Conservation (phyloP, 345 rosid species). For the Garcia nutans region DNA sequence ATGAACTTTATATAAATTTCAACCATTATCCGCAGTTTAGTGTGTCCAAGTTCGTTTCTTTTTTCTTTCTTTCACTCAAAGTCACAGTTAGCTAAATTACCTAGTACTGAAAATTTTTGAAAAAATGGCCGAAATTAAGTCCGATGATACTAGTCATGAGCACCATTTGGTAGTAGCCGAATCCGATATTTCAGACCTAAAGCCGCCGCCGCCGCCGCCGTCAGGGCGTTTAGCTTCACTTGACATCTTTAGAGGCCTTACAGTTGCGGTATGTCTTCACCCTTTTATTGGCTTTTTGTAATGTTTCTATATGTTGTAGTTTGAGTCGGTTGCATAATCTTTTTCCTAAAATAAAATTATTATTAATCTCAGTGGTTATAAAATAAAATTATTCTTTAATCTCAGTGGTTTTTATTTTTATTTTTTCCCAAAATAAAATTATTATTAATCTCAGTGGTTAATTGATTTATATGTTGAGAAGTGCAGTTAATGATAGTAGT, state of each 20-base stretch:
- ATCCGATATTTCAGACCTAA: conserved; percentile 23
- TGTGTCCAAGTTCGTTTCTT: background rate
- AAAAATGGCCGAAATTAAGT: conserved; percentile 56
- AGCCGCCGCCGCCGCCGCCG: conserved; percentile 16
- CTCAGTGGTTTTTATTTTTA: too few species aligned
- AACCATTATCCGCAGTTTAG: background rate
- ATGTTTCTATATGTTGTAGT: too few species aligned
- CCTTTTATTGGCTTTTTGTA: background rate
- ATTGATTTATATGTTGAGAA: background rate
- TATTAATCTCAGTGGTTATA: too few species aligned
- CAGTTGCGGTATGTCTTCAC: conserved; percentile 58
- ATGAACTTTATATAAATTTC: background rate
- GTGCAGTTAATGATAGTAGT: conserved; percentile 80
- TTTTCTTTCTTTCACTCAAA: background rate
- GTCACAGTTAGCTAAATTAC: too few species aligned
- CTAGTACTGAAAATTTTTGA: background rate
- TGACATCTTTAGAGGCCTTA: conserved; percentile 88
- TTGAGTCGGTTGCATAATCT: too few species aligned
- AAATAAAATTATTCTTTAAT: too few species aligned
- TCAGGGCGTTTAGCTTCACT: conserved; percentile 60
- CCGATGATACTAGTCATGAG: conserved; percentile 31
- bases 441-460: background rate
- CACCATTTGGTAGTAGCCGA: conserved; percentile 38
- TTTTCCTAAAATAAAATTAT: too few species aligned
- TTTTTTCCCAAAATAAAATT: background rate